Conservation (phyloP, 2,329 filamentous ascomycete genomes). For the Neonectria coccinea region DNA sequence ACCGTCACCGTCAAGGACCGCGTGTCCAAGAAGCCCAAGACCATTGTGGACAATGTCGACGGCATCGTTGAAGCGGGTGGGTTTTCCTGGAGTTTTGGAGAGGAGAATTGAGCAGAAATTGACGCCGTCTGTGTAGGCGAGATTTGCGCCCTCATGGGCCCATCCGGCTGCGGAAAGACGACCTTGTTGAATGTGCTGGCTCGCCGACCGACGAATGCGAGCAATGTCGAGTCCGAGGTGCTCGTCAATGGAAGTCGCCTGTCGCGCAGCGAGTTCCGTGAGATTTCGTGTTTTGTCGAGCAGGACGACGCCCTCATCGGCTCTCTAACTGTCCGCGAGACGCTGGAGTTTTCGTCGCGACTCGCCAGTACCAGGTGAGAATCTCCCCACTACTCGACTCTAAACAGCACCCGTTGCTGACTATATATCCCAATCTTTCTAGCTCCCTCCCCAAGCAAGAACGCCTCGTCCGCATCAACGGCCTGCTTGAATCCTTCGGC, state of each 20-base stretch:
- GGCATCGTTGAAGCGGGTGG: slow-evolving; percentile 73
- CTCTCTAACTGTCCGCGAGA: slow-evolving; percentile 83
- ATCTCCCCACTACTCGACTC: too few relatives aligned
- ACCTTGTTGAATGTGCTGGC: slow-evolving; percentile 86
- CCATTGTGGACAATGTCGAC: slow-evolving; percentile 71
- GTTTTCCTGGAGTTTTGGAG: slow-evolving; percentile 11
- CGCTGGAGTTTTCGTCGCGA: slow-evolving; percentile 80
- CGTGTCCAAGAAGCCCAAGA: slow-evolving; percentile 70
- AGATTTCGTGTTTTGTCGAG: slow-evolving; percentile 82
- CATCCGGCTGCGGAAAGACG: slow-evolving; percentile 80
- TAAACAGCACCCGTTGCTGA: slow-evolving; percentile 3
- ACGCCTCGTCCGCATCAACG: slow-evolving; percentile 71
- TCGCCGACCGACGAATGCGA: slow-evolving; percentile 60
- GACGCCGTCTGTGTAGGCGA: slow-evolving; percentile 61
- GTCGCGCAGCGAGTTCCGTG: slow-evolving; percentile 67
- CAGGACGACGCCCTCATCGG: slow-evolving; percentile 89
- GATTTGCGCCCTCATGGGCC: slow-evolving; percentile 85
- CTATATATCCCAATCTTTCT: not conserved
- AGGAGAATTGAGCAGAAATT: not conserved
- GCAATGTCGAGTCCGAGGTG: slow-evolving; percentile 53
- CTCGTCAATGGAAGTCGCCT: slow-evolving; percentile 71
- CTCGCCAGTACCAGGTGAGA: slow-evolving; percentile 69
- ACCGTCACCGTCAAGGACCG: slow-evolving; percentile 80
- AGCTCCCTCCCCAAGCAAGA: slow-evolving; percentile 62
- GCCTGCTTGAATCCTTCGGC: slow-evolving; percentile 78